Conservation (phyloP, 1,284 basidiomycete genomes). For the Puccinia coronata region DNA sequence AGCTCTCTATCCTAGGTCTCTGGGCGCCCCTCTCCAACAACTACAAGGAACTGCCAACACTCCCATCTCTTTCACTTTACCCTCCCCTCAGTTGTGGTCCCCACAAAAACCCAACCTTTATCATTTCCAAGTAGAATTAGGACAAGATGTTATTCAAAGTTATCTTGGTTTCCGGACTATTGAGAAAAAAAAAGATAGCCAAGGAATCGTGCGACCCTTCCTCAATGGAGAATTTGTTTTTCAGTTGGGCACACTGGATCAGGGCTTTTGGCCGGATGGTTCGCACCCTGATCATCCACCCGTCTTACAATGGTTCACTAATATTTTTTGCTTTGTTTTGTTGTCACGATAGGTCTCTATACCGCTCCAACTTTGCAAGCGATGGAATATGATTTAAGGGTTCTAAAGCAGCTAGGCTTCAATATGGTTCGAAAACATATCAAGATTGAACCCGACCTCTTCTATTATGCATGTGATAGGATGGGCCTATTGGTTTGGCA, state of each 20-base stretch:
- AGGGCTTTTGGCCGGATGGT: constrained; percentile 51
- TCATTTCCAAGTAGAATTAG: constrained; percentile 42
- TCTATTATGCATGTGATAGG: constrained; percentile 46
- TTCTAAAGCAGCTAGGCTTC: constrained; percentile 49
- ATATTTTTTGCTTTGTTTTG: not conserved
- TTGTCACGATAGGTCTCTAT: constrained; percentile 34
- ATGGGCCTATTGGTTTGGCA: constrained; percentile 50
- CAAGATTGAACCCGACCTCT: constrained; percentile 50
- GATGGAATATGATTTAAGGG: constrained; percentile 46
- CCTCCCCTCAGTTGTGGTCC: constrained; percentile 48
- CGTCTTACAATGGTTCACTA: not conserved
- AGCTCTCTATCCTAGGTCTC: not conserved
- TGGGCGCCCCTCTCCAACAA: not conserved
- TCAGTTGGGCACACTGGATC: constrained; percentile 49
- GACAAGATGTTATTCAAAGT: constrained; percentile 39
- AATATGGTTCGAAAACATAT: constrained; percentile 50
- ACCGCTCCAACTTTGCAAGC: constrained; percentile 49
- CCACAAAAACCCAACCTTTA: constrained; percentile 44
- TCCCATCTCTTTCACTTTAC: constrained; percentile 13
- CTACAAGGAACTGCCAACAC: constrained; percentile 42
- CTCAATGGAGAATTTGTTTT: constrained; percentile 50
- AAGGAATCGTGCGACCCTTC: constrained; percentile 44
- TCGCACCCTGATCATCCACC: not conserved
- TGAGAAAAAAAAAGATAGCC: constrained; percentile 38
- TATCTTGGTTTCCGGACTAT: constrained; percentile 50